Percentiles rank a stretch among this genome's conserved stretches.
These are phyloP conservation scores for Haematococcus lacustris DNA, from an alignment of 139 green algal species.

Conservation along the genomic window DNA sequence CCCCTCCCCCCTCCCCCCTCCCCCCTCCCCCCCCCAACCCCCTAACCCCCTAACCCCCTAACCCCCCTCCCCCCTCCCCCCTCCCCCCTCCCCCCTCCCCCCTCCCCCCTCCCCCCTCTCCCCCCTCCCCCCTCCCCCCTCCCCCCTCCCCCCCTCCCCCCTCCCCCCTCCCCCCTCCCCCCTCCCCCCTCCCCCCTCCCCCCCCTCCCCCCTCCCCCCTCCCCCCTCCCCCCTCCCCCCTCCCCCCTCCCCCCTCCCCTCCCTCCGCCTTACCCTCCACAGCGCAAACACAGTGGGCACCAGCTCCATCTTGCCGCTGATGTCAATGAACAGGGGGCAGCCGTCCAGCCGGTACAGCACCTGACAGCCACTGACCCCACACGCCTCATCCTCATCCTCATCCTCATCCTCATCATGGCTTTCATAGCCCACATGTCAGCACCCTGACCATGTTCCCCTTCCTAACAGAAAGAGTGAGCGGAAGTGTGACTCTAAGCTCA, in stretches of 20 bases:
- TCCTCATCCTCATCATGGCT: neutral
- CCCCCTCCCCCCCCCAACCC: too few species aligned
- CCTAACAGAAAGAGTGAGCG: neutral
- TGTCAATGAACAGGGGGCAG: conserved; percentile 38
- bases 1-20: too few species aligned
- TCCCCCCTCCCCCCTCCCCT: neutral
- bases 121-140: neutral
- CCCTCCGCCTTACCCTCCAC: conserved; percentile 24
- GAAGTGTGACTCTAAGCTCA: neutral
- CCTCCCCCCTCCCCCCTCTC: neutral
- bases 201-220: too few species aligned
- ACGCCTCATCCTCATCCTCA: neutral
- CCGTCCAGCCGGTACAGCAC: conserved; percentile 16
- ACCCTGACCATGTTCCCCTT: neutral
- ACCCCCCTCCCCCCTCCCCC: too few species aligned
- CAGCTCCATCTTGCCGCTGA: conserved; percentile 41
- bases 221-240: neutral
- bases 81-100: neutral
- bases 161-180: too few species aligned
- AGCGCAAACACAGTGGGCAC: conserved; percentile 50
- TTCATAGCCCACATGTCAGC: too few species aligned
- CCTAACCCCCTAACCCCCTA: too few species aligned
- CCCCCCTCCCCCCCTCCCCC: neutral
- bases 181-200: too few species aligned
- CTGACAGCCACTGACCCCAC: neutral